Evolutionary conservation across 331 rosid species (phyloP), one percentile per base, ranked within the genome.

Genomic region (Malus hybrid): DNA sequence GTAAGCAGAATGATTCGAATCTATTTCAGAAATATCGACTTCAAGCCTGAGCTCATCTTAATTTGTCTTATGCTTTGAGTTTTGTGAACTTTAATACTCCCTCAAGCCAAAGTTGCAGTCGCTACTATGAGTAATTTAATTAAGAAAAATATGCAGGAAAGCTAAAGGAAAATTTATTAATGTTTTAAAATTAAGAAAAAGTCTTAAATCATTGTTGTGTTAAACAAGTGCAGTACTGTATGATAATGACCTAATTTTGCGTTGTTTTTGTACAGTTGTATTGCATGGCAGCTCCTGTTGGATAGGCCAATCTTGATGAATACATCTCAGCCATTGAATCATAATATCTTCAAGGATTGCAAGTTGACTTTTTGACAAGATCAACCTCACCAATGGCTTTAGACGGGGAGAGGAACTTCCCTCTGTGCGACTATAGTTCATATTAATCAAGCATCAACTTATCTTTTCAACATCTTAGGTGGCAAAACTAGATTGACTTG

Each of bases 51-150:
- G 54, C 33, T 46, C n/a, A 15, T 36, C 11, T 72, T 39, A 39
- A 39, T 39, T 72, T 24, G 76, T 72, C 76, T 39, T 60, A 60
- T 15, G 76, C 68, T 36, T 60, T 39, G 33, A 72, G 68, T 60
- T 72, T 60, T 72, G 19, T 60, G 42, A 16, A 36, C 12, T 24
- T 24, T 56, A 60, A 60, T 60, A 39, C 18, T 60, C 76, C 77
- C 67, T 8, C 57, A 60, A 42, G 57, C 69, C 59, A 60, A 24
- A 18, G 39, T 15, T 60, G 59, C 57, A 60, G 59, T 73, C 77
- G 44, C 12, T 59, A 57, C 16, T 3, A 44, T 44, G 50, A 39
- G 46, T 39, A 39, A 39, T 9, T 9, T 39, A 20, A 57, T 22
- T 59, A 10, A 28, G 10, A 27, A 62, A 14, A 19, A 57, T 62